phyloP scores from a whole-genome alignment of 2,329 filamentous ascomycete species.

The Bimuria novae-zelandiae region DNA sequence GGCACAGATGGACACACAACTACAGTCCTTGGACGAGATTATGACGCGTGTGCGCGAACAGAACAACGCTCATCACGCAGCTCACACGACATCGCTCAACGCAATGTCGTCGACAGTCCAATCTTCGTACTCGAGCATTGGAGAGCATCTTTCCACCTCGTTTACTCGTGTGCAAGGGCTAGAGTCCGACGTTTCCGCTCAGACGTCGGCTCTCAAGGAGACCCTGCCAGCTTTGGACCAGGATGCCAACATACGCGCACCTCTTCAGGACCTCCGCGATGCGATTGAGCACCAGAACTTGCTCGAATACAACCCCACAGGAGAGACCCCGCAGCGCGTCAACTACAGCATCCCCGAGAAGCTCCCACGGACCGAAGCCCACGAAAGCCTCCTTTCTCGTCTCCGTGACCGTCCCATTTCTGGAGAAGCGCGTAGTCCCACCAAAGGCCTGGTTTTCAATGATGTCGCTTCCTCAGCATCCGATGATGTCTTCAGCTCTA shows the following conservation, averaged over 20 bases:
- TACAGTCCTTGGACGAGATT: constrained; percentile 88
- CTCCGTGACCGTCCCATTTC: constrained; percentile 43
- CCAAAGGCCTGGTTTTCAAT: constrained; percentile 59
- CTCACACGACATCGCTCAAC: constrained; percentile 69
- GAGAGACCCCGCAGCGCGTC: constrained; percentile 80
- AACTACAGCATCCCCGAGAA: constrained; percentile 79
- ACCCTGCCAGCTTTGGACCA: constrained; percentile 64
- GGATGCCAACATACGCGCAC: constrained; percentile 64
- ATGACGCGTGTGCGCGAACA: constrained; percentile 79
- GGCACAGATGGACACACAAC: constrained; percentile 82
- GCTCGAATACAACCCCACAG: constrained; percentile 82
- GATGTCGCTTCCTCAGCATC: constrained; percentile 43
- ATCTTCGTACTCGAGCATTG: constrained; percentile 72
- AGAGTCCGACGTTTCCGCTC: constrained; percentile 68
- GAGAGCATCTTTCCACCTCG: constrained; percentile 70
- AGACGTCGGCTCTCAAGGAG: constrained; percentile 62
- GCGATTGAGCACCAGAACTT: constrained; percentile 68
- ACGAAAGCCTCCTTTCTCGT: constrained; percentile 61
- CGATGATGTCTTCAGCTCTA: constrained; percentile 32
- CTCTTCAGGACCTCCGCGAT: constrained; percentile 72
- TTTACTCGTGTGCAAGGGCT: constrained; percentile 70
- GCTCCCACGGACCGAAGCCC: constrained; percentile 74
- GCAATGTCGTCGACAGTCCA: constrained; percentile 70
- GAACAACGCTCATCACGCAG: constrained; percentile 76
- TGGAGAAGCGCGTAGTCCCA: constrained; percentile 47